Evolutionary conservation across 169 alveolate species (phyloP), one percentile per base, ranked within the genome.

Genomic region (Cytauxzoon felis): DNA sequence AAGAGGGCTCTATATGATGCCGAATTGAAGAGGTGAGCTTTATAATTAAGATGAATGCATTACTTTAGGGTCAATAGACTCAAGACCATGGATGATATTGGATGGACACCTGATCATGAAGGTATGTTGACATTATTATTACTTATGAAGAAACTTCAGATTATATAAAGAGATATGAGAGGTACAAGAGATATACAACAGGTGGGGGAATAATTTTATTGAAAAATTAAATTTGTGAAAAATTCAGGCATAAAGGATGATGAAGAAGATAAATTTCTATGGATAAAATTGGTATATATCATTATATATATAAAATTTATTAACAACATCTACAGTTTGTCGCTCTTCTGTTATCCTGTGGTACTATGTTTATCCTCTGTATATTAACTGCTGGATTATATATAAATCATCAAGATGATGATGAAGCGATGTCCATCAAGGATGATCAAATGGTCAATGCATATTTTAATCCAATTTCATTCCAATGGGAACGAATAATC

Each of bases 401-500:
- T 3, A 7, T 52, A 0, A 36, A 30, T 16, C 33, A 24, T 8
- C 69, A 53, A 24, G 80, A 76, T 6, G 69, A 73, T 36, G 75
- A 19, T 21, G 81, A 29, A 5, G 49, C 3, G 33, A 66, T n/a
- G n/a, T n/a, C 33, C 5, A 16, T 23, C 1, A 13, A 41, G 8
- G 32, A 65, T 8, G 81, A 76, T 27, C 42, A 34, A 19, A 23
- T 56, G 56, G 86, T 76, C 24, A 43, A 26, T 43, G 79, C 80
- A 16, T 76, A 34, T 51, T 66, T 41, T 60, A 76, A 76, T 34
- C 86, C 86, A 9, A 43, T 66, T 7, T 32, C 71, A 9, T 36
- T 2, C 26, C 1, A 38, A 24, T 76, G 86, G 86, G 86, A 76
- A 62, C 72, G 86, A n/a, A 29, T 76, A 3, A 27, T 76, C 6